A percentile compares a stretch with the other conserved stretches of the same genome.
Evolutionary conservation across 2,329 filamentous ascomycete species (phyloP).

Genomic region (Stachybotrys echinatus): DNA sequence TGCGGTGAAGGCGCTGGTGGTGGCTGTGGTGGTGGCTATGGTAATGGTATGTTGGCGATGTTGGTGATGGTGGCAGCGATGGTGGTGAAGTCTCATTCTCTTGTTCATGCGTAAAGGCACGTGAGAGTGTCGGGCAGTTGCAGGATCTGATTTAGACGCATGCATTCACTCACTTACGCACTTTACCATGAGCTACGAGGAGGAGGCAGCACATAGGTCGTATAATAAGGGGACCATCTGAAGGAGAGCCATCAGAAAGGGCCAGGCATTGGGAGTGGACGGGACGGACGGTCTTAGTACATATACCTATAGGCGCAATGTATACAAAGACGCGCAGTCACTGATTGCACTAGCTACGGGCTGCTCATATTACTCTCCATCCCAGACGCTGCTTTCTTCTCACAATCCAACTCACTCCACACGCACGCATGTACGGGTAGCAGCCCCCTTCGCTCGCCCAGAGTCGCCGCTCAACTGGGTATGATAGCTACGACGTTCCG

Average conservation of each 20-base stretch:
- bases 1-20: background rate
- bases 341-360: no score
- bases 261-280: background rate
- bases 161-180: background rate
- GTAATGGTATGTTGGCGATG: no score
- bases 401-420: background rate
- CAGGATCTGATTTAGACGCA: background rate
- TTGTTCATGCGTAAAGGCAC: background rate
- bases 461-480: background rate
- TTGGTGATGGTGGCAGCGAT: background rate
- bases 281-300: background rate
- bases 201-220: background rate
- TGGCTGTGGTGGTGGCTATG: no score
- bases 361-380: background rate
- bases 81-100: background rate
- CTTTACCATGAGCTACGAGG: no score
- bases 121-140: background rate
- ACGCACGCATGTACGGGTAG: background rate
- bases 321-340: no score
- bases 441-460: background rate
- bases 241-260: background rate
- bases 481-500: background rate
- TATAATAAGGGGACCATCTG: background rate
- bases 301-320: background rate
- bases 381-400: background rate